Conservation (phyloP, 352 stramenopile genomes). For the Phytophthora syringae region DNA sequence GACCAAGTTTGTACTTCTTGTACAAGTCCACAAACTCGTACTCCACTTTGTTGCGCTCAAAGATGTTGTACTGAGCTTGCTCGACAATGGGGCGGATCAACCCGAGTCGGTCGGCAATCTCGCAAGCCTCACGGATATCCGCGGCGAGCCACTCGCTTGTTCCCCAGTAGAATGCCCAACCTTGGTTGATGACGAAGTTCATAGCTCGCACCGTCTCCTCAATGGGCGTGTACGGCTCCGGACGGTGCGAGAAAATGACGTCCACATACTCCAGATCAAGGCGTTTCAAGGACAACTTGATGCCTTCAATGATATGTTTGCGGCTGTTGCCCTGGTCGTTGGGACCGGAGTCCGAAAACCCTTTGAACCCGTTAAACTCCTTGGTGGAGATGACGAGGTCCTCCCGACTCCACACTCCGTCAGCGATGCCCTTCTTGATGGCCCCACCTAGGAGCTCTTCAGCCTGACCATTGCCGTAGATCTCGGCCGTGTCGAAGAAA, state of each 20-base stretch:
- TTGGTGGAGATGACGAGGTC: constrained; percentile 71
- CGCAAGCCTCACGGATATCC: constrained; percentile 57
- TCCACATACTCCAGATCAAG: constrained; percentile 49
- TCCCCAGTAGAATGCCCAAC: too few species aligned
- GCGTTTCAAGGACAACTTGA: constrained; percentile 23
- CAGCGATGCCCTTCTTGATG: constrained; percentile 46
- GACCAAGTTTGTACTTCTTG: constrained; percentile 23
- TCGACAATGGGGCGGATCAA: constrained; percentile 49
- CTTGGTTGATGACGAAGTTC: too few species aligned
- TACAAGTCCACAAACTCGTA: constrained; percentile 39
- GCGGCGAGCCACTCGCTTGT: constrained; percentile 30
- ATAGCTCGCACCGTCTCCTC: too few species aligned
- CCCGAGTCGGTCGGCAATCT: constrained; percentile 44
- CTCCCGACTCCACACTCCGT: constrained; percentile 44
- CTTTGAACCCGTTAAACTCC: constrained; percentile 45
- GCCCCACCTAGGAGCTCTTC: constrained; percentile 47
- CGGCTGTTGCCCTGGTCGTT: constrained; percentile 44
- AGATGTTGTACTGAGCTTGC: constrained; percentile 72
- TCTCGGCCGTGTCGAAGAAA: constrained; percentile 28
- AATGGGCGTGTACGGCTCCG: constrained; percentile 43
- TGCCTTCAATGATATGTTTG: constrained; percentile 58
- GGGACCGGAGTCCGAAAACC: constrained; percentile 23
- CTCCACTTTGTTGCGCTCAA: constrained; percentile 55
- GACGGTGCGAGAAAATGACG: constrained; percentile 58
- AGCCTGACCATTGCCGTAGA: constrained; percentile 22